These are phyloP conservation scores for Linnemannia zychae DNA, from an alignment of 192 early-diverging fungal genomes.

Conservation along the genomic window DNA sequence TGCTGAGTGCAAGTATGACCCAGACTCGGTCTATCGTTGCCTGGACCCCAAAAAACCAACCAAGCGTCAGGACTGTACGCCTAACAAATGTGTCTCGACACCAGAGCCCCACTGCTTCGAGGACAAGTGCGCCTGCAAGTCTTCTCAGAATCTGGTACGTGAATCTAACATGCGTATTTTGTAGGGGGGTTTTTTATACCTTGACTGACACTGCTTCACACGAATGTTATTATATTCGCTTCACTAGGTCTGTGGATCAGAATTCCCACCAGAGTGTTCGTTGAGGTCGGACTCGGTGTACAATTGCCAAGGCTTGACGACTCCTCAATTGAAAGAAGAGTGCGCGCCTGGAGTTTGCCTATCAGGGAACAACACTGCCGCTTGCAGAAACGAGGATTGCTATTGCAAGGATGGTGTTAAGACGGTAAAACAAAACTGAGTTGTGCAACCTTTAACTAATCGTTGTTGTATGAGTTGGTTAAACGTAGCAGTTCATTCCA, in stretches of 20 bases:
- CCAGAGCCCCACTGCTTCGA: neutral
- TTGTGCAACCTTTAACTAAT: too few species aligned
- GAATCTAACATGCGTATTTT: neutral
- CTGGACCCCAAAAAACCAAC: neutral
- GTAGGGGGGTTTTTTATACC: too few species aligned
- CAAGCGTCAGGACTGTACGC: neutral
- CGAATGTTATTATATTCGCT: neutral
- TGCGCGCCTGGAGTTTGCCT: neutral
- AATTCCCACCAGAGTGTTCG: neutral
- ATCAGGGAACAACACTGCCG: neutral
- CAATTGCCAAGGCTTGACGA: neutral
- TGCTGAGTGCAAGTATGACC: neutral
- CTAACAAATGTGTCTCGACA: neutral
- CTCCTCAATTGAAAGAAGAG: neutral
- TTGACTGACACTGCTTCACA: too few species aligned
- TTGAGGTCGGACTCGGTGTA: neutral
- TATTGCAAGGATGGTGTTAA: neutral
- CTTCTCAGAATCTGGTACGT: neutral
- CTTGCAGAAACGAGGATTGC: neutral
- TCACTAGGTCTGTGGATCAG: neutral
- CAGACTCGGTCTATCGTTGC: neutral
- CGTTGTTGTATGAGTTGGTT: too few species aligned
- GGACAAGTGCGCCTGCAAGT: neutral
- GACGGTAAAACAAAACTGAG: neutral
- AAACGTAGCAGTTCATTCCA: too few species aligned